Conservation (phyloP, 345 rosid genomes). For the Turnera subulata region DNA sequence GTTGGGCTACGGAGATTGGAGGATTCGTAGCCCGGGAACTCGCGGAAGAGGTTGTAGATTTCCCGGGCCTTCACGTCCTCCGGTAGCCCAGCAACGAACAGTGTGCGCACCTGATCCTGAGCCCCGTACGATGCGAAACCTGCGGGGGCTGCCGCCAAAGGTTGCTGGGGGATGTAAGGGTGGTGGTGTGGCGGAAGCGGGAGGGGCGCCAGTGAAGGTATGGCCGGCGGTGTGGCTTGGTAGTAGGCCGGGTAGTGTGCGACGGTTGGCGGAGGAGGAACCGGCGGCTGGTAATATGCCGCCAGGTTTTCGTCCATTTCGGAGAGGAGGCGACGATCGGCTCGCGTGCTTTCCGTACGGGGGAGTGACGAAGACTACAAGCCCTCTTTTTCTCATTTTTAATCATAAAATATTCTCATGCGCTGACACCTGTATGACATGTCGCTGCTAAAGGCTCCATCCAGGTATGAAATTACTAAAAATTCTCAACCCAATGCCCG, state of each 20-base stretch:
- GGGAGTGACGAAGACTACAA: too few species aligned
- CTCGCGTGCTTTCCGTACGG: too few species aligned
- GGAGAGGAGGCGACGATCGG: neutral
- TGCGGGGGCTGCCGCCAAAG: conserved; percentile 11
- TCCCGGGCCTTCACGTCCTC: conserved; percentile 86
- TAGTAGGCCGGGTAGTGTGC: conserved; percentile 22
- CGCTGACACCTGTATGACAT: too few species aligned
- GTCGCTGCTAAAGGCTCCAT: too few species aligned
- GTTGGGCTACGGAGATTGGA: conserved; percentile 67
- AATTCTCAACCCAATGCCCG: too few species aligned
- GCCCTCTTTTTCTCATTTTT: too few species aligned
- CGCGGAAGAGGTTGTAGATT: conserved; percentile 82
- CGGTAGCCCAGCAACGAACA: conserved; percentile 87
- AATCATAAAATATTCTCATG: too few species aligned
- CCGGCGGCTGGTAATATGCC: conserved; percentile 46
- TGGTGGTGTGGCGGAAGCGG: conserved; percentile 20
- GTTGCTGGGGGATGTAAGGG: conserved; percentile 28
- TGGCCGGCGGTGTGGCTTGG: conserved; percentile 26
- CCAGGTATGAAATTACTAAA: too few species aligned
- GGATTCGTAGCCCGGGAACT: conserved; percentile 83
- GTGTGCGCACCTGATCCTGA: conserved; percentile 65
- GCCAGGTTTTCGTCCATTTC: conserved; percentile 53
- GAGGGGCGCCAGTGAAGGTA: conserved; percentile 26
- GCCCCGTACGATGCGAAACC: conserved; percentile 37
- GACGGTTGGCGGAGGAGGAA: neutral